Conservation (phyloP, 106 monocot genomes). For the Dendrobium chrysotoxum region DNA sequence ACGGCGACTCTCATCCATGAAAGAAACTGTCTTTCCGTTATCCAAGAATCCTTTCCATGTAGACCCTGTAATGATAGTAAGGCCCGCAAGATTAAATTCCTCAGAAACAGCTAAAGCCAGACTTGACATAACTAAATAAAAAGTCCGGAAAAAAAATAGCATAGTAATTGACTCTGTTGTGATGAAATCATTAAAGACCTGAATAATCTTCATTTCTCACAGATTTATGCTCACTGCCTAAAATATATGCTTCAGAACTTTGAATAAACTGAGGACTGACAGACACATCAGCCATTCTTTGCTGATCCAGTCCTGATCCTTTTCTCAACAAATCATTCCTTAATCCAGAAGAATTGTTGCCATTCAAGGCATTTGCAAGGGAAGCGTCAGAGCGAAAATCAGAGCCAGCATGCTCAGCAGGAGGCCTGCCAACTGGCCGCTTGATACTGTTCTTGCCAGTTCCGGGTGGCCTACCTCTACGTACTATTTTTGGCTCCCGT, state of each 20-base stretch:
- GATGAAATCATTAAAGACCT: constrained; percentile 26
- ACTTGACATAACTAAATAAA: no score
- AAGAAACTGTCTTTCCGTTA: constrained; percentile 42
- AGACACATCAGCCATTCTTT: constrained; percentile 9
- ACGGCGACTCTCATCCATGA: constrained; percentile 65
- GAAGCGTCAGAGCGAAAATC: constrained; percentile 37
- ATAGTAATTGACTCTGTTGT: not conserved
- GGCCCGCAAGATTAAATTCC: not conserved
- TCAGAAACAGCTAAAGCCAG: not conserved
- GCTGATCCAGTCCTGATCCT: constrained; percentile 21
- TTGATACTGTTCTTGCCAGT: constrained; percentile 48
- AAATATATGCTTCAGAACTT: constrained; percentile 18
- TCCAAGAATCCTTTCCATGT: constrained; percentile 32
- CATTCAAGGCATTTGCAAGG: constrained; percentile 39
- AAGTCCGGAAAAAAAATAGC: not conserved
- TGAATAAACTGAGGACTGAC: constrained; percentile 16
- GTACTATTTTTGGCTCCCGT: constrained; percentile 41
- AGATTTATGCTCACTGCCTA: constrained; percentile 22
- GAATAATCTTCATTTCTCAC: constrained; percentile 57
- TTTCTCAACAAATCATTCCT: constrained; percentile 33
- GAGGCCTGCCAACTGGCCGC: constrained; percentile 33
- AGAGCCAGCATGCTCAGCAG: constrained; percentile 29
- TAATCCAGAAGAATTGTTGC: constrained; percentile 18
- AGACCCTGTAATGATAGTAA: constrained; percentile 33
- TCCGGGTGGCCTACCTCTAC: constrained; percentile 75